Evolutionary conservation across 257 asterid species (phyloP).

Genomic region (Lithospermum erythrorhizon): DNA sequence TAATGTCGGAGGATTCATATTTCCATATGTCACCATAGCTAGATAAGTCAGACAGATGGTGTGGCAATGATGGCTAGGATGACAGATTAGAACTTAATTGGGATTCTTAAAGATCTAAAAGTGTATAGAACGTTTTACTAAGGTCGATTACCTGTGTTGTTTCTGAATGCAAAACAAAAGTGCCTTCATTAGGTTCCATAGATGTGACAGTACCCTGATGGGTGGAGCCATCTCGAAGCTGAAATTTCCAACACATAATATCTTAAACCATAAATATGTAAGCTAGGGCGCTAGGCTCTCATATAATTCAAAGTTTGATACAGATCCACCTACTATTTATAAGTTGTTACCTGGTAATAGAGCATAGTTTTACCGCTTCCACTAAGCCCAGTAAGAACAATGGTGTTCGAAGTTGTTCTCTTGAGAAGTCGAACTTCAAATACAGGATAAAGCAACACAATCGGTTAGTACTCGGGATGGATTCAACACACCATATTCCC

Average conservation of each 20-base stretch:
- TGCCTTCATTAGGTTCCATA: slow-evolving; percentile 75
- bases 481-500: background rate
- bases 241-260: slow-evolving; percentile 8
- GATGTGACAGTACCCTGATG: slow-evolving; percentile 90
- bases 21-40: background rate
- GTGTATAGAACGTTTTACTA: background rate
- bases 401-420: slow-evolving; percentile 8
- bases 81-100: background rate
- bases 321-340: background rate
- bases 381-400: slow-evolving; percentile 17
- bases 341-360: slow-evolving; percentile 16
- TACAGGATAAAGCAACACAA: background rate
- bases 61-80: background rate
- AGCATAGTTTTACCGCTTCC: slow-evolving; percentile 19
- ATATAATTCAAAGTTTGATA: background rate
- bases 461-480: background rate
- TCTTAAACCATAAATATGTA: slow-evolving; percentile 3
- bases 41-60: background rate
- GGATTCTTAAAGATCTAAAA: background rate
- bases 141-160: slow-evolving; percentile 36
- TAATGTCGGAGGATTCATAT: background rate
- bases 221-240: slow-evolving; percentile 85
- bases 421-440: slow-evolving; percentile 14
- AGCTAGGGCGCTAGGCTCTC: background rate
- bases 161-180: slow-evolving; percentile 60